Evolutionary conservation across 148 eudicot genomes (phyloP).

Genomic region (Silene conica): DNA sequence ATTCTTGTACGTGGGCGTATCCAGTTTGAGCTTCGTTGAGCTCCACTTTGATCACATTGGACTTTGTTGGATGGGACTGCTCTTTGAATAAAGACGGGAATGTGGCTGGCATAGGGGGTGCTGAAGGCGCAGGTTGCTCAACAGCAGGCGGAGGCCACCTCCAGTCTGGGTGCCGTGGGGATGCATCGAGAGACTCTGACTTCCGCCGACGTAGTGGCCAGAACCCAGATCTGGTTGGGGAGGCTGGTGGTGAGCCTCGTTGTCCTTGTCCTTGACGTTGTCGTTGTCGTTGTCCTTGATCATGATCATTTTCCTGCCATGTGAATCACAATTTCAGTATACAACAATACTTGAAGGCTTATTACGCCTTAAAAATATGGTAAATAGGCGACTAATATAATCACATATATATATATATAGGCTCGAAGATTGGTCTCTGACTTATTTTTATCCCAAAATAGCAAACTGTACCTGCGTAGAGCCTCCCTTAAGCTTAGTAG

Average conservation of each 20-base stretch:
- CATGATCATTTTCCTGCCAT: constrained; percentile 21
- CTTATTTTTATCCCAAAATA: too few species aligned
- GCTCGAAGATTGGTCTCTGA: too few species aligned
- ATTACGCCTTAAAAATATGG: too few species aligned
- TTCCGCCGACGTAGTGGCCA: constrained; percentile 21
- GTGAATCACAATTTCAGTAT: not conserved
- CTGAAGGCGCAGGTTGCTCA: constrained; percentile 27
- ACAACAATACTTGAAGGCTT: too few species aligned
- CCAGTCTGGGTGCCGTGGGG: constrained; percentile 10
- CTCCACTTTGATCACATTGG: constrained; percentile 24
- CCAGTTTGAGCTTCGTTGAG: constrained; percentile 38
- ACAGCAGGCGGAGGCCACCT: constrained; percentile 15
- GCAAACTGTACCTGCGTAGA: constrained; percentile 28
- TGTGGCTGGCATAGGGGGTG: constrained; percentile 33
- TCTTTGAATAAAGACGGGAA: constrained; percentile 25
- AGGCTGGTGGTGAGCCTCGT: constrained; percentile 25
- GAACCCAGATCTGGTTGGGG: constrained; percentile 15
- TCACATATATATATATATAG: too few species aligned
- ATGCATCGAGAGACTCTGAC: constrained; percentile 8
- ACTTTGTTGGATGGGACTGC: constrained; percentile 20
- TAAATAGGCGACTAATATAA: too few species aligned
- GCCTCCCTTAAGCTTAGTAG: constrained; percentile 30
- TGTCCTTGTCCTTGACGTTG: not conserved
- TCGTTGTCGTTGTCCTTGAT: not conserved
- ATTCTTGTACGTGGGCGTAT: constrained; percentile 23